A percentile compares a stretch with the other conserved stretches of the same genome.
Evolutionary conservation across 2,329 filamentous ascomycete genomes (phyloP).

Genomic region (Stemphylium lycopersici): DNA sequence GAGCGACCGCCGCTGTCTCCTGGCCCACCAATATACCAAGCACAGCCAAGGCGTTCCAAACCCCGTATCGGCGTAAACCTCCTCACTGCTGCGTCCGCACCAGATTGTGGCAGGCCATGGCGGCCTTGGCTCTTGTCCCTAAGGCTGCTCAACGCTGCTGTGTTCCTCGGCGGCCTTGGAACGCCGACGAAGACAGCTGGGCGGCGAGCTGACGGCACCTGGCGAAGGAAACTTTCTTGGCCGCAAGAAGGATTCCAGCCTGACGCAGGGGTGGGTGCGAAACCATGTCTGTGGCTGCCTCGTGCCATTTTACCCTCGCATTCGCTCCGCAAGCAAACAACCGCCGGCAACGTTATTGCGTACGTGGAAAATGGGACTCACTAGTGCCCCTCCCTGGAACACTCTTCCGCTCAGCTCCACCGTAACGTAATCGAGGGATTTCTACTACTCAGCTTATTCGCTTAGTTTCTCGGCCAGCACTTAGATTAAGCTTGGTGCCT

Average conservation of each 20-base stretch:
- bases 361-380: constrained; percentile 22
- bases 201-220: not conserved
- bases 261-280: not conserved
- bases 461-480: constrained; percentile 27
- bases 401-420: constrained; percentile 41
- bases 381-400: constrained; percentile 26
- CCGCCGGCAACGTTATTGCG: constrained; percentile 10
- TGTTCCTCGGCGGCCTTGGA: constrained; percentile 10
- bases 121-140: constrained; percentile 32
- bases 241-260: not conserved
- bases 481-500: constrained; percentile 40
- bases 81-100: constrained; percentile 5
- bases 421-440: constrained; percentile 35
- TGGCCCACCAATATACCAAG: constrained; percentile 20
- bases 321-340: constrained; percentile 2
- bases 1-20: not conserved
- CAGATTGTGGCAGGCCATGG: constrained; percentile 14
- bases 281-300: not conserved
- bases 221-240: not conserved
- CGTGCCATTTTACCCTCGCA: not conserved
- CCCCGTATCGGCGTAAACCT: constrained; percentile 16
- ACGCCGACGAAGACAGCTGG: not conserved
- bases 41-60: constrained; percentile 27
- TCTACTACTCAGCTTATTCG: constrained; percentile 28
- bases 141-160: constrained; percentile 10